Percentiles rank a stretch among this genome's conserved stretches.
These are phyloP conservation scores for Aspergillus aculeatinus DNA, from an alignment of 2,329 filamentous ascomycete genomes.

Conservation along the genomic window DNA sequence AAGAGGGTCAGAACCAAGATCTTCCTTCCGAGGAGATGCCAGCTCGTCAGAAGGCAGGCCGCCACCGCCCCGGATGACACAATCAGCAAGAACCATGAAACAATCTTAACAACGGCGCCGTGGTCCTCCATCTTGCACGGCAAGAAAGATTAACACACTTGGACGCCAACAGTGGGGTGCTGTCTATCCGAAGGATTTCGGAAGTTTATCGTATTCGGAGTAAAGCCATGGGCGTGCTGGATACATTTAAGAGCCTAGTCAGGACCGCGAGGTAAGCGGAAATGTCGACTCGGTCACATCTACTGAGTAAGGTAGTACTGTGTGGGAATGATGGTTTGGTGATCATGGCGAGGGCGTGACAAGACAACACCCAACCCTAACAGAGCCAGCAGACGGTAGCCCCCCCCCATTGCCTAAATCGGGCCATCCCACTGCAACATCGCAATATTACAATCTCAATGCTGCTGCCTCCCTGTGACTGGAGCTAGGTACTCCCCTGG, in stretches of 20 bases:
- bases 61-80: conserved; percentile 2
- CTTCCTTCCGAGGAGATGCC: conserved; percentile 5
- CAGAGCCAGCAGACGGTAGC: neutral
- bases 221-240: neutral
- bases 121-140: neutral
- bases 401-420: too few relatives aligned
- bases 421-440: too few relatives aligned
- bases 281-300: too few relatives aligned
- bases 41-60: conserved; percentile 6
- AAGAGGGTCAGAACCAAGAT: conserved; percentile 3
- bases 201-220: neutral
- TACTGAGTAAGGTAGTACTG: too few relatives aligned
- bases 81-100: conserved; percentile 9
- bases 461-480: too few relatives aligned
- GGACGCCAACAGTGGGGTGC: neutral
- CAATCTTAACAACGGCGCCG: conserved; percentile 3
- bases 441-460: neutral
- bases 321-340: neutral
- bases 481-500: too few relatives aligned
- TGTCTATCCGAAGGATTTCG: neutral
- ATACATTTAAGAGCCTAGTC: neutral
- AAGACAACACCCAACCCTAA: neutral
- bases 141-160: neutral
- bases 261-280: neutral
- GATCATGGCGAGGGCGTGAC: neutral